These are phyloP conservation scores for Ramaria sp. DNA, from an alignment of 768 basidiomycete species.

Conservation along the genomic window DNA sequence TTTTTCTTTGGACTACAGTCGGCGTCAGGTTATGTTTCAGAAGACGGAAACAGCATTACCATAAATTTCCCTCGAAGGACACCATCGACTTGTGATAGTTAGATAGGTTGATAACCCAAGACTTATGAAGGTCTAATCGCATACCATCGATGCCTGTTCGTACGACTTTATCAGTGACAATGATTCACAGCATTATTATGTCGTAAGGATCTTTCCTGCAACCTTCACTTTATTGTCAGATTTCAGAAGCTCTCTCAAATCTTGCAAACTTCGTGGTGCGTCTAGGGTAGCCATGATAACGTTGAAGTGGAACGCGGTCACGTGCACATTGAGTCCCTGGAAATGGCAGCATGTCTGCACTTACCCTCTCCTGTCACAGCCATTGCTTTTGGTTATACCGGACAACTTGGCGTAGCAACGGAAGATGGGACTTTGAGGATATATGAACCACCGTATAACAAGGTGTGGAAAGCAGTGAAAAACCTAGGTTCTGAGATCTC, in stretches of 20 bases:
- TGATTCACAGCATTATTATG: conserved; percentile 1
- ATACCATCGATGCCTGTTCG: conserved; percentile 56
- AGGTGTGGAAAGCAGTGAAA: conserved; percentile 52
- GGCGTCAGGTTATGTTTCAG: conserved; percentile 10
- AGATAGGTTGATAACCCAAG: not conserved
- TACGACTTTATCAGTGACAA: not conserved
- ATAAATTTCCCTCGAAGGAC: conserved; percentile 92
- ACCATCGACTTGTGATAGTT: conserved; percentile 60
- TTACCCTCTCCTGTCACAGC: conserved; percentile 3
- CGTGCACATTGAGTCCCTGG: not conserved
- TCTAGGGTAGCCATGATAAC: not conserved
- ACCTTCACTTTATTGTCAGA: conserved; percentile 85
- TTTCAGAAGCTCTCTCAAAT: conserved; percentile 42
- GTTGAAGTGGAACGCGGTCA: not conserved
- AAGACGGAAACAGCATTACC: conserved; percentile 30
- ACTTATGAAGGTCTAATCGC: conserved; percentile 11
- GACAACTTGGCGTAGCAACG: conserved; percentile 17
- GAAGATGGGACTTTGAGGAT: conserved; percentile 63
- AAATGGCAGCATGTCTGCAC: not conserved
- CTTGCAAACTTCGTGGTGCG: conserved; percentile 43
- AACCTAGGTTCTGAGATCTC: conserved; percentile 49
- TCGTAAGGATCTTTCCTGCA: conserved; percentile 49
- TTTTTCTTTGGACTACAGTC: conserved; percentile 72
- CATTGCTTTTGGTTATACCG: not conserved
- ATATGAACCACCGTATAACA: conserved; percentile 48